Percentiles rank a stretch among this genome's conserved stretches.
These are phyloP conservation scores for Penicillium sp. DNA, from an alignment of 2,329 filamentous ascomycete genomes.

Conservation along the genomic window DNA sequence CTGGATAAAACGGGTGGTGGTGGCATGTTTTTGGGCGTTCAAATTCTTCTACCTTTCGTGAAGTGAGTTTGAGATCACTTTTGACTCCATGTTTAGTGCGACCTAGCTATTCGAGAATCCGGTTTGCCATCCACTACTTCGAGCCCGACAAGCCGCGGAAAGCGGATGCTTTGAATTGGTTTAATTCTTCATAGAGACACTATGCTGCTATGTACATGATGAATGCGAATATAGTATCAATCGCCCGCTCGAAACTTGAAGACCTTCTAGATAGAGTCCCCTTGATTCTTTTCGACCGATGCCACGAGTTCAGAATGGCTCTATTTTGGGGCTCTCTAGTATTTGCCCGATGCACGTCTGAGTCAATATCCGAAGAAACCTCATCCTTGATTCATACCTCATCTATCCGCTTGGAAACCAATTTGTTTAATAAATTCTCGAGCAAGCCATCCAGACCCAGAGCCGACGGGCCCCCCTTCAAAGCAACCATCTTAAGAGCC, in stretches of 20 bases:
- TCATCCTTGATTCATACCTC: background rate
- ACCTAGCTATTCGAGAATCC: background rate
- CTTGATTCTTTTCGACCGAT: background rate
- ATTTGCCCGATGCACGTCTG: background rate
- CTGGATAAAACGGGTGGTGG: background rate
- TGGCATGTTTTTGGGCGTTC: conserved; percentile 6
- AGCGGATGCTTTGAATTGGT: background rate
- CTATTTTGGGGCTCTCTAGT: background rate
- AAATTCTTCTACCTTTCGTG: background rate
- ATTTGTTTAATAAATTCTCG: conserved; percentile 4
- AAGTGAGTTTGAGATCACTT: background rate
- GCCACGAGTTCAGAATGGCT: background rate
- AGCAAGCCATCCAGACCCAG: conserved; percentile 13
- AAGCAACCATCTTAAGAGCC: conserved; percentile 8
- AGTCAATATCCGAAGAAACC: background rate
- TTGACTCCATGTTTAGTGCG: background rate
- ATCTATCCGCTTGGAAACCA: conserved; percentile 2
- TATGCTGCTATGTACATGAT: background rate
- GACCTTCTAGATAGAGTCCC: background rate
- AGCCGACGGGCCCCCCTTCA: conserved; percentile 6
- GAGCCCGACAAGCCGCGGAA: background rate
- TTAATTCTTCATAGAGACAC: background rate
- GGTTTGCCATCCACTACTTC: background rate
- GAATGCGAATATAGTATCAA: background rate
- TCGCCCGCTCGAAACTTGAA: background rate